phyloP scores from a whole-genome alignment of 2,329 filamentous ascomycete genomes.

The Parafenestella ontariensis region DNA sequence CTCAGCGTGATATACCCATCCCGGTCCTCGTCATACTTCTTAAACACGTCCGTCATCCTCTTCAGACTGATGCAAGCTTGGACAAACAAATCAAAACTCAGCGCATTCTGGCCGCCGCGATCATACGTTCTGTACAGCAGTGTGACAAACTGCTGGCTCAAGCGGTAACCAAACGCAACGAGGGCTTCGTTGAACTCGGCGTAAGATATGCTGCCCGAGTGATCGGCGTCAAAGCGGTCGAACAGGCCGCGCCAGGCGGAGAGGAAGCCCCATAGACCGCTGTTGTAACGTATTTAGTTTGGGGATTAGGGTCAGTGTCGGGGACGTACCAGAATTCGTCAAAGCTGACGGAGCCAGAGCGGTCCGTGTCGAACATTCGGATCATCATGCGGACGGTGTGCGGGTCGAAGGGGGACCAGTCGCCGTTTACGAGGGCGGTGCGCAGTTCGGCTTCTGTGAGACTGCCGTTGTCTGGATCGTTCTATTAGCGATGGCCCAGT shows the following conservation, averaged over 20 bases:
- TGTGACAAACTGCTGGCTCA: constrained; percentile 82
- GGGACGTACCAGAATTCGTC: constrained; percentile 79
- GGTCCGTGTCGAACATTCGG: constrained; percentile 96
- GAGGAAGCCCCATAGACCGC: constrained; percentile 91
- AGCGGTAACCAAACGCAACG: constrained; percentile 87
- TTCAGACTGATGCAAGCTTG: constrained; percentile 97
- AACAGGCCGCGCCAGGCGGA: constrained; percentile 94
- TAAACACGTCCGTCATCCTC: constrained; percentile 99
- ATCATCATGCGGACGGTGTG: constrained; percentile 99
- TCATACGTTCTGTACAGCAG: constrained; percentile 90
- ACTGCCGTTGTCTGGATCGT: constrained; percentile 70
- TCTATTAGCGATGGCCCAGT: constrained; percentile 8
- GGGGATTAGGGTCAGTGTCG: background rate
- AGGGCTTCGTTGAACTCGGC: constrained; percentile 90
- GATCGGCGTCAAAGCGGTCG: constrained; percentile 91
- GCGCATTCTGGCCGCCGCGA: constrained; percentile 55
- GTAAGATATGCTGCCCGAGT: constrained; percentile 83
- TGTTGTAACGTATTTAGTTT: constrained; percentile 23
- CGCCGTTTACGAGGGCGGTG: constrained; percentile 91
- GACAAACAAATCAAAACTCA: constrained; percentile 88
- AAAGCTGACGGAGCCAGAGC: constrained; percentile 87
- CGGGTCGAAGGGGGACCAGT: constrained; percentile 91
- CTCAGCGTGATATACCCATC: constrained; percentile 78
- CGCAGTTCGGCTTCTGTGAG: constrained; percentile 87
- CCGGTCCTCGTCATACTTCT: constrained; percentile 96